Evolutionary conservation across 2,329 filamentous ascomycete genomes (phyloP), one percentile per base, ranked within the genome.

Genomic region (Aschersonia sp.): DNA sequence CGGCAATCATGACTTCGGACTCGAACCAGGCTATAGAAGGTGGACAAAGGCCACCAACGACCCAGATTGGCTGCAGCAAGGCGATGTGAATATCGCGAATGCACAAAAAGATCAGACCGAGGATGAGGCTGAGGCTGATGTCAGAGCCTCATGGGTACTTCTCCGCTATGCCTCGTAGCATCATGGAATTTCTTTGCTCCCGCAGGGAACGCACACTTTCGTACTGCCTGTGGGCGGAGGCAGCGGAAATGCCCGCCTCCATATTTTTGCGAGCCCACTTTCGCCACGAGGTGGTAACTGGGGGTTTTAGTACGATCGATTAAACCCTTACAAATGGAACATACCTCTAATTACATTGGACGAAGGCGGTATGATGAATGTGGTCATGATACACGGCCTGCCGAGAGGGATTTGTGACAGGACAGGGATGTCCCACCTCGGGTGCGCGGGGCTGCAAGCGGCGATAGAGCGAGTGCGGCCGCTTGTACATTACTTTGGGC

Each of bases 361-460:
- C 22, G 22, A 22, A 22, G 22, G 22, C 22, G 2, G 22, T 22
- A 22, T 22, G 22, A 22, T 22, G 4, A 70, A 79, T 51, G 48
- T 78, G 0, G 70, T 65, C 31, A 67, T 78, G 22, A 78, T 75
- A 0, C 74, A 80, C 48, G 74, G 76, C 0, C 76, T 75, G 2
- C 74, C 74, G 0, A 59, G 54, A 6, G 72, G 73, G 2, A 59
- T 80, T 2, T 57, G 77, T 45, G 75, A 81, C 54, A 37, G 12
- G 8, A 4, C 8, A 8, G 3, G 3, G 12, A 12, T 12, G 12
- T 44, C 61, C 32, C 54, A 58, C 4, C 47, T 56, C 10, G 65
- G 64, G 0, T 65, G 59, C 32, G 47, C 55, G n/a, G 50, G 56
- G 4, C 54, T 66, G 0, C 62, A 66, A 45, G 47, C 51, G 1